Conservation (phyloP, 164 flowering plant species). For the Amborella trichopoda region DNA sequence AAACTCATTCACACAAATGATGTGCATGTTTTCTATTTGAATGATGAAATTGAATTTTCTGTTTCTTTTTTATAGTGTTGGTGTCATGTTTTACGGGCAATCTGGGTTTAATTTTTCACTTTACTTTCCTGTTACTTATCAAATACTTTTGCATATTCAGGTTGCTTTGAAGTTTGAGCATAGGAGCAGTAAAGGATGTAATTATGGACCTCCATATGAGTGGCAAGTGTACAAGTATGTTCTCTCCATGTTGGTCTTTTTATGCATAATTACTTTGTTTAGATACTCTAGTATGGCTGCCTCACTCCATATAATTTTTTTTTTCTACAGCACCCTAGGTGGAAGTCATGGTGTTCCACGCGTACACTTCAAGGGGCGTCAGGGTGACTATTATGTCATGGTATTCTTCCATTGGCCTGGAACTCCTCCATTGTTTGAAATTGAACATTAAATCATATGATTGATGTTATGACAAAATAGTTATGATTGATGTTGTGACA, state of each 20-base stretch:
- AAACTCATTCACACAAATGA: too few species aligned
- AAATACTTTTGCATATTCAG: too few species aligned
- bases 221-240: constrained; percentile 85
- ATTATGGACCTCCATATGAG: constrained; percentile 79
- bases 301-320: too few species aligned
- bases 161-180: constrained; percentile 88
- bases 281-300: not conserved
- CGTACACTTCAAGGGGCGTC: constrained; percentile 75
- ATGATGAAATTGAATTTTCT: too few species aligned
- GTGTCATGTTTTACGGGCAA: too few species aligned
- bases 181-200: constrained; percentile 81
- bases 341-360: constrained; percentile 88
- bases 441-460: too few species aligned
- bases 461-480: too few species aligned
- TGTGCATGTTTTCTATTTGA: too few species aligned
- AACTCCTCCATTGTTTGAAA: too few species aligned
- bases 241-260: not conserved
- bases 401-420: constrained; percentile 20
- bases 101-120: not conserved
- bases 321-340: constrained; percentile 48
- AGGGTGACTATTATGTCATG: constrained; percentile 80
- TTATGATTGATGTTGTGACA: too few species aligned
- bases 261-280: not conserved
- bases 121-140: not conserved
- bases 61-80: too few species aligned